Base-by-base conservation (phyloP, 2,329 filamentous ascomycete species). In the Paraconiothyrium sp. region DNA sequence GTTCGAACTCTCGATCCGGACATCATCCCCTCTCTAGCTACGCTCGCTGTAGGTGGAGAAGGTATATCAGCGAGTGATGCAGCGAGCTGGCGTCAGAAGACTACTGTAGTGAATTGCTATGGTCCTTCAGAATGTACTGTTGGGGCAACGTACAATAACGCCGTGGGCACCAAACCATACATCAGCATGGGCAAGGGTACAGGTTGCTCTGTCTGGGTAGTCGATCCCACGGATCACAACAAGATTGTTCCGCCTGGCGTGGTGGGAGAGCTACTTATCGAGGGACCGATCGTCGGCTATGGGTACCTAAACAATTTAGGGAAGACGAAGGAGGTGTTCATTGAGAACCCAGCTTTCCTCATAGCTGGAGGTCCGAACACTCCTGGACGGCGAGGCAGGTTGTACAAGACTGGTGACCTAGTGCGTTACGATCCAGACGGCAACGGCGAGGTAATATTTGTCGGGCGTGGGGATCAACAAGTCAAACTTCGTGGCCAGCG, bases 351-450 rank as follows among this genome's bases (percentile, higher is more conserved):
- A 0, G 72, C 80, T 47, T 90, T 89, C 72, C 30, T 89, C 87
- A 65, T 67, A 81, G 89, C 58, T 90, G 55, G 91, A 89, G 76
- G 80, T 89, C 54, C 83, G 79, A 11, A 84, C 83, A 71, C 84
- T 83, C 57, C 85, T 81, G 71, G 79, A 57, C 61, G 76, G 64
- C 57, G 54, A 22, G 93, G 92, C 8, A 64, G 70, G 11, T 64
- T 75, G 20, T 78, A 72, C 61, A 75, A 73, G 62, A 74, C 72
- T 9, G 75, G 75, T n/a, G 74, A 77, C 59, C 62, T 78, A 3
- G 69, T 75, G 1, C 67, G 69, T 2, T 86, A 97, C 59, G 85
- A 87, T 3, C 74, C 84, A 0, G 76, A 78, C 37, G 70, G 72
- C 9, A 63, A 73, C 34, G 77, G 77, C 20, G 74, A 75, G 51